Evolutionary conservation across 129 eudicot genomes (phyloP).

Genomic region (Dittrichia graveolens): DNA sequence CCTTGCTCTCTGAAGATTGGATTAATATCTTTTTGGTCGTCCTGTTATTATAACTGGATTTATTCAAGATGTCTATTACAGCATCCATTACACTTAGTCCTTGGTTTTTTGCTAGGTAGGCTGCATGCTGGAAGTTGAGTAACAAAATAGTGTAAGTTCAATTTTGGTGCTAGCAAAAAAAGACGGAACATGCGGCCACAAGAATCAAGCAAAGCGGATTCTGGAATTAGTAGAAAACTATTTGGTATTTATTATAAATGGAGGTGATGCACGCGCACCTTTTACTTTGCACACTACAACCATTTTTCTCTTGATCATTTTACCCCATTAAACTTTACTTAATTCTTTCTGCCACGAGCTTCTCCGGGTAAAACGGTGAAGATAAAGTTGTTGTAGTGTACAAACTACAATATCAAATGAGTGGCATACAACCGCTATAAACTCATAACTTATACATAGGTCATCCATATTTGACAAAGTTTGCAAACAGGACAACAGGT

Average conservation of each 20-base stretch:
- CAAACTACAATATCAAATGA: neutral
- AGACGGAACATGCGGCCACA: neutral
- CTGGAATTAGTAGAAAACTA: neutral
- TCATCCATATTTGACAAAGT: neutral
- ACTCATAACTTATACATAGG: neutral
- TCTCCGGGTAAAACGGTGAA: neutral
- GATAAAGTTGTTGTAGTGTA: neutral
- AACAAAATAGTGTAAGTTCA: neutral
- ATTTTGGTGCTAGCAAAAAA: neutral
- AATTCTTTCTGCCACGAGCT: neutral
- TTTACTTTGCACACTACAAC: neutral
- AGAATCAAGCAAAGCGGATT: neutral
- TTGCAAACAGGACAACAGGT: neutral
- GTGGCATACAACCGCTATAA: neutral
- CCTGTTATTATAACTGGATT: constrained; percentile 35
- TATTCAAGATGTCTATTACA: constrained; percentile 49
- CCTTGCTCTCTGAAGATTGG: constrained; percentile 54
- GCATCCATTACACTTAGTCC: constrained; percentile 57
- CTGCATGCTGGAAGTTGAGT: constrained; percentile 55
- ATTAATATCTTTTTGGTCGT: constrained; percentile 49
- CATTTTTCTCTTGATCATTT: neutral
- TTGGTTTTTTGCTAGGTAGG: constrained; percentile 52
- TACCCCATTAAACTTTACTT: too few species aligned
- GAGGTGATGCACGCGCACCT: neutral
- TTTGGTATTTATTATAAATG: neutral